Percentiles rank a stretch among this genome's conserved stretches.
Conservation (phyloP, 306 rosid genomes). For the Vigna radiata region DNA sequence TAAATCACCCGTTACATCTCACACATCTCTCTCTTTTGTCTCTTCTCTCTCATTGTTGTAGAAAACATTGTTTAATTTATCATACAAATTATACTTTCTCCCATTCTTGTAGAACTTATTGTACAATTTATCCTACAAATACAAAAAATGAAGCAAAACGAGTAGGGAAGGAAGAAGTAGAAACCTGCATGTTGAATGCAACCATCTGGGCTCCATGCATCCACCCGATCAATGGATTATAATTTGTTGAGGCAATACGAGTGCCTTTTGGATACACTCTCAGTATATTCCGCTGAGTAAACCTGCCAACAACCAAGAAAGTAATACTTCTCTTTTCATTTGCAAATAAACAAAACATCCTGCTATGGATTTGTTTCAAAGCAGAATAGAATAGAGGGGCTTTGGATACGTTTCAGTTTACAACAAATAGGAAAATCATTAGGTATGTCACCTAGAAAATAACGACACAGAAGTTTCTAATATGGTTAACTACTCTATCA, state of each 20-base stretch:
- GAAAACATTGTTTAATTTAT: too few relatives aligned
- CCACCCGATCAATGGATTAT: conserved; percentile 96
- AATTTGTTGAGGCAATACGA: conserved; percentile 88
- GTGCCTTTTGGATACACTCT: conserved; percentile 95
- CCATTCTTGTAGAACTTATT: background rate
- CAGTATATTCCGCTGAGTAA: conserved; percentile 89
- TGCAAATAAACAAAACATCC: conserved; percentile 26
- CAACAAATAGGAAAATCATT: conserved; percentile 24
- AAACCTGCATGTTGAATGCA: conserved; percentile 99
- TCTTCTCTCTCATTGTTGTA: too few relatives aligned
- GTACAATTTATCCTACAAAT: background rate
- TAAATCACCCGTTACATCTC: too few relatives aligned
- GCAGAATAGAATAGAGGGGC: conserved; percentile 14
- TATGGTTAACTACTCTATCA: conserved; percentile 6
- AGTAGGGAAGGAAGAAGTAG: conserved; percentile 4
- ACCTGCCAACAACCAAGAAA: conserved; percentile 61
- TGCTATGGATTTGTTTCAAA: background rate
- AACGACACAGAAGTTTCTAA: conserved; percentile 14
- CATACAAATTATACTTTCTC: too few relatives aligned
- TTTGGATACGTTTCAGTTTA: background rate
- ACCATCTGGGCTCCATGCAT: conserved; percentile 99
- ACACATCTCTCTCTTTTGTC: too few relatives aligned
- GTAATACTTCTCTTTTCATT: conserved; percentile 31
- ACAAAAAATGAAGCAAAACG: background rate
- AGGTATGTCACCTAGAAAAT: conserved; percentile 19